These are phyloP conservation scores for Aethionema arabicum DNA, from an alignment of 345 rosid species.

Conservation along the genomic window DNA sequence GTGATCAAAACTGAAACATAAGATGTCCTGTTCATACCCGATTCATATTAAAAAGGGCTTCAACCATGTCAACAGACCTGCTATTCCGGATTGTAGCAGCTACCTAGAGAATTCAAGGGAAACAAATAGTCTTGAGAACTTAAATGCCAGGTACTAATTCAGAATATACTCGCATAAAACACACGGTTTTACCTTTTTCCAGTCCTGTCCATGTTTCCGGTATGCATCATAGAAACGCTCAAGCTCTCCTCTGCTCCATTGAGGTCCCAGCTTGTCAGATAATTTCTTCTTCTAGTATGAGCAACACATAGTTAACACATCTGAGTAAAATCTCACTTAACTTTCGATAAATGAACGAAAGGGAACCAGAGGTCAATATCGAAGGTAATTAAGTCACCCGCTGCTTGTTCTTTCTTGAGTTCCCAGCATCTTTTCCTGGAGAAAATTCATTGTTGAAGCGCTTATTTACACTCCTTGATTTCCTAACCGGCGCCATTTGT, in stretches of 20 bases:
- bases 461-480: slow-evolving; percentile 74
- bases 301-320: slow-evolving; percentile 27
- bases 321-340: slow-evolving; percentile 18
- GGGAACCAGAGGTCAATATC: neutral
- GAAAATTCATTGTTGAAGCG: slow-evolving; percentile 66
- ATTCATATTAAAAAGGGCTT: slow-evolving; percentile 85
- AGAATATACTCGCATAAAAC: neutral
- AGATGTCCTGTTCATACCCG: slow-evolving; percentile 43
- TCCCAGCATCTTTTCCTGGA: slow-evolving; percentile 58
- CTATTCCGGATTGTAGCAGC: slow-evolving; percentile 56
- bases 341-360: slow-evolving; percentile 12
- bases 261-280: slow-evolving; percentile 84
- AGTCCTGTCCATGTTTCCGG: slow-evolving; percentile 77
- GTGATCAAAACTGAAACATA: neutral
- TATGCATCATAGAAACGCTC: slow-evolving; percentile 86
- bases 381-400: slow-evolving; percentile 48
- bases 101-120: slow-evolving; percentile 46
- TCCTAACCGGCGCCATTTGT: slow-evolving; percentile 72
- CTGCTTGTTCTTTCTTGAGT: slow-evolving; percentile 53
- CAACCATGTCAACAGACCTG: slow-evolving; percentile 85
- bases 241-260: slow-evolving; percentile 86
- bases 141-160: slow-evolving; percentile 5
- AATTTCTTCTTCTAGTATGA: slow-evolving; percentile 63
- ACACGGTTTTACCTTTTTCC: slow-evolving; percentile 65
- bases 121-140: slow-evolving; percentile 13